phyloP scores from a whole-genome alignment of 768 basidiomycete species.

The Terana coerulea region DNA sequence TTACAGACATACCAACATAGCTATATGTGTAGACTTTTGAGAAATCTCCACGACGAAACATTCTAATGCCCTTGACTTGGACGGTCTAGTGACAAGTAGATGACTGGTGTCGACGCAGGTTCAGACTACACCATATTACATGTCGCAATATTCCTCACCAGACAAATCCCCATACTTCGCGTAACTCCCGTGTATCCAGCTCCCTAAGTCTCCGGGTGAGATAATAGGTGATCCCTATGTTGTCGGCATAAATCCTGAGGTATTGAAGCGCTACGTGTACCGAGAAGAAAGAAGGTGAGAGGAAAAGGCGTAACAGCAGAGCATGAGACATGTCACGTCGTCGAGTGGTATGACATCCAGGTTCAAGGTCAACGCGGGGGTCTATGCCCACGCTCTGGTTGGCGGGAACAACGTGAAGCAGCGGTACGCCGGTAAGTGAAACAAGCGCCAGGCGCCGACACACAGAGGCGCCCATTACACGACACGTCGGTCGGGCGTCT shows the following conservation, averaged over 20 bases:
- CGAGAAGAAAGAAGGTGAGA: conserved; percentile 89
- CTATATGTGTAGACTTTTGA: conserved; percentile 90
- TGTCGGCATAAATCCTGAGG: conserved; percentile 74
- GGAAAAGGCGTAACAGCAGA: conserved; percentile 85
- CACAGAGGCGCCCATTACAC: too few relatives aligned
- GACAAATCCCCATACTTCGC: conserved; percentile 87
- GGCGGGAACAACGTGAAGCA: not conserved
- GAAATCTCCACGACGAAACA: conserved; percentile 88
- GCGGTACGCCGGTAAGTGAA: not conserved
- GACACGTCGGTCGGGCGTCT: conserved; percentile 4
- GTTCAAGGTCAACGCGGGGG: not conserved
- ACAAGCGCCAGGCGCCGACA: too few relatives aligned
- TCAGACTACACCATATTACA: conserved; percentile 14
- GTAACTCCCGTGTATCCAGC: conserved; percentile 65
- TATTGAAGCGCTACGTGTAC: conserved; percentile 93
- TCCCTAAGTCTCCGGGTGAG: conserved; percentile 71
- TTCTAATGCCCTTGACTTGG: conserved; percentile 89
- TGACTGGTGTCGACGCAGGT: conserved; percentile 52
- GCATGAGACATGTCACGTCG: conserved; percentile 58
- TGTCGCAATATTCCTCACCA: conserved; percentile 45
- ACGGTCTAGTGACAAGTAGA: conserved; percentile 88
- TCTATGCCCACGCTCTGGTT: conserved; percentile 1
- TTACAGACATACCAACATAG: conserved; percentile 78
- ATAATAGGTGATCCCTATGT: conserved; percentile 91
- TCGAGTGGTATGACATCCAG: conserved; percentile 9